Percentiles rank a stretch among this genome's conserved stretches.
These are phyloP conservation scores for Fraxinus greggii DNA, from an alignment of 305 asterid genomes.

Conservation along the genomic window DNA sequence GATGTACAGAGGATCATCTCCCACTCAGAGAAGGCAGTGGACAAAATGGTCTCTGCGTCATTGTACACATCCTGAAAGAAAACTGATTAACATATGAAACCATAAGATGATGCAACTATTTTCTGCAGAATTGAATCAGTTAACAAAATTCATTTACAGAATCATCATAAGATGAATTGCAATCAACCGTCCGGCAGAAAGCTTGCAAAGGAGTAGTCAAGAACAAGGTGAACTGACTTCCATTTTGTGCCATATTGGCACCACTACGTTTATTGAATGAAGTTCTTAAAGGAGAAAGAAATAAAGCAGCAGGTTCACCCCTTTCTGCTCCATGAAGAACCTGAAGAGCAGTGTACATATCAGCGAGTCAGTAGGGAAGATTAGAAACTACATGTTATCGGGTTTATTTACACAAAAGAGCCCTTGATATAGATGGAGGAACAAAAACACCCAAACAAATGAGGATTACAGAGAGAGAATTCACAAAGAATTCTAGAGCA, in stretches of 20 bases:
- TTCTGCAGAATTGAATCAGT: constrained; percentile 18
- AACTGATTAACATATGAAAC: constrained; percentile 6
- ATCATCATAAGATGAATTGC: constrained; percentile 43
- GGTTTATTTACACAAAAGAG: not conserved
- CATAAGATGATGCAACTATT: constrained; percentile 7
- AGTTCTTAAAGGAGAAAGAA: constrained; percentile 84
- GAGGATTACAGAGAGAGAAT: not conserved
- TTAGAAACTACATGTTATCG: not conserved
- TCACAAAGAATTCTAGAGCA: not conserved
- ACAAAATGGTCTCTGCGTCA: constrained; percentile 57
- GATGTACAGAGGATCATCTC: constrained; percentile 85
- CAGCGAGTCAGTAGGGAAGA: constrained; percentile 25
- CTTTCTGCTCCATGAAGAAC: constrained; percentile 84
- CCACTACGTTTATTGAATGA: constrained; percentile 55
- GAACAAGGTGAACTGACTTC: constrained; percentile 95
- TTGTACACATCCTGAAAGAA: constrained; percentile 54
- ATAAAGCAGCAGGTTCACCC: constrained; percentile 79
- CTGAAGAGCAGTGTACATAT: constrained; percentile 42
- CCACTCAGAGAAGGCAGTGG: constrained; percentile 86
- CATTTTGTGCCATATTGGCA: constrained; percentile 48
- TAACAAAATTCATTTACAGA: constrained; percentile 43
- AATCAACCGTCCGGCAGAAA: constrained; percentile 77
- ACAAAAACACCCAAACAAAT: not conserved
- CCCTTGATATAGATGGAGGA: not conserved
- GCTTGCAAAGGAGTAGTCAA: constrained; percentile 88